These are phyloP conservation scores for Neofusicoccum laricinum DNA, from an alignment of 2,329 filamentous ascomycete species.

Conservation along the genomic window DNA sequence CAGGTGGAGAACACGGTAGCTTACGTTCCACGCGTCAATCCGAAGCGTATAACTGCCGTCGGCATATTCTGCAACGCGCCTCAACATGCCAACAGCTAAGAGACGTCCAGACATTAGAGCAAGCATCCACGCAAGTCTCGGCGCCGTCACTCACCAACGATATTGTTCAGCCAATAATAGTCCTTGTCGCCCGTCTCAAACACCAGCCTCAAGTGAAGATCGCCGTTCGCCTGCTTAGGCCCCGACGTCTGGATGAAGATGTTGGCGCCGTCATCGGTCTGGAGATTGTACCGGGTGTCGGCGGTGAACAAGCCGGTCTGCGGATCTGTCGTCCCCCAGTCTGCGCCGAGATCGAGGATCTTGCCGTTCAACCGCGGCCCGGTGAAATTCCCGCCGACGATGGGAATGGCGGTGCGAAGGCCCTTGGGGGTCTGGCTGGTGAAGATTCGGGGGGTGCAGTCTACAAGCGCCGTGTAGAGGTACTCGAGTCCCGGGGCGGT, in stretches of 20 bases:
- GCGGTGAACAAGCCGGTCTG: conserved; percentile 30
- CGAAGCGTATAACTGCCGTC: conserved; percentile 16
- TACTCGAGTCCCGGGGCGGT: not conserved
- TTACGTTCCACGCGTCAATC: conserved; percentile 21
- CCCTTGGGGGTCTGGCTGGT: not conserved
- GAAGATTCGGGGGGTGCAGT: not conserved
- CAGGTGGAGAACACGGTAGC: not conserved
- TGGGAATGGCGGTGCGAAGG: conserved; percentile 27
- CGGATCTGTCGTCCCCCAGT: conserved; percentile 35
- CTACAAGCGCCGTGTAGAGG: conserved; percentile 15
- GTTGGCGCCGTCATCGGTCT: conserved; percentile 34
- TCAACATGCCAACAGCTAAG: not conserved
- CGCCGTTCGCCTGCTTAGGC: conserved; percentile 25
- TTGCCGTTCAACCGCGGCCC: conserved; percentile 28
- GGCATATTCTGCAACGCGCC: conserved; percentile 9
- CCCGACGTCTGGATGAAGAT: conserved; percentile 35
- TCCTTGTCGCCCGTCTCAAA: conserved; percentile 35
- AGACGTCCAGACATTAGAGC: not conserved
- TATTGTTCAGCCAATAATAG: conserved; percentile 39
- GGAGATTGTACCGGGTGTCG: conserved; percentile 37
- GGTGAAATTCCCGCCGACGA: conserved; percentile 30
- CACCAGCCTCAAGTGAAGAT: conserved; percentile 30
- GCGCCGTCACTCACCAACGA: conserved; percentile 23
- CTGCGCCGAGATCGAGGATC: conserved; percentile 36
- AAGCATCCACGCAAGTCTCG: not conserved